Base-by-base conservation (phyloP, 2,329 filamentous ascomycete species). In the Aspergillus tamarii region DNA sequence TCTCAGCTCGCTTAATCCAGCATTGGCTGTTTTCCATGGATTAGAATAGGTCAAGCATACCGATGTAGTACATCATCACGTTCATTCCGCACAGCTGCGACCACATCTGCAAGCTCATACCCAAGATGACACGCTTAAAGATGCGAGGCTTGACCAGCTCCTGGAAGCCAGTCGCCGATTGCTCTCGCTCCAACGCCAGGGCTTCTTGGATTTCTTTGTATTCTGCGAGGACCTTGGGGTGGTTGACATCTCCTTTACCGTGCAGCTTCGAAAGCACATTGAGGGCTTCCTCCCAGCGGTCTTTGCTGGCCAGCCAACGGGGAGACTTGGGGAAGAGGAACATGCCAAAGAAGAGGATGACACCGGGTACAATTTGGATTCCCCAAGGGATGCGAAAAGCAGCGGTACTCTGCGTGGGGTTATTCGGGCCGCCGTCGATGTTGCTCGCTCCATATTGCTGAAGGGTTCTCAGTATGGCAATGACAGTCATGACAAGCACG, bases 1-100 rank as follows among this genome's bases (percentile, higher is more conserved):
- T 4, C 19, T 19, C 39, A n/a, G 7, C 16, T n/a, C 4, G 8
- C 7, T 16, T 3, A 1, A n/a, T 7, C 7, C 0, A 4, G 1
- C 4, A 19, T 4, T 41, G 8, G 19, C 19, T n/a, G 39, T 10
- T n/a, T 1, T 7, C 10, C 16, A 3, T 9, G 19, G 3, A n/a
- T 41, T n/a, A 4, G 7, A 3, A 41, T 39, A 4, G 0, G 8
- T 41, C 16, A 2, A 41, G n/a, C 39, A 41, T 41, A 41, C 39
- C 83, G 64, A 90, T 88, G 70, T 90, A 90, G 77, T 88, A 89
- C 87, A 88, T 88, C 89, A 87, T 88, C 48, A 86, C 88, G 70
- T 91, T 91, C 88, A 91, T 91, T 16, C 89, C 89, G 1, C 88
- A 91, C 28, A 92, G 77, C 74, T 93, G 90, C 16, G 85, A 87